These are phyloP conservation scores for Didymella sp. DNA, from an alignment of 2,329 filamentous ascomycete species.

Conservation along the genomic window DNA sequence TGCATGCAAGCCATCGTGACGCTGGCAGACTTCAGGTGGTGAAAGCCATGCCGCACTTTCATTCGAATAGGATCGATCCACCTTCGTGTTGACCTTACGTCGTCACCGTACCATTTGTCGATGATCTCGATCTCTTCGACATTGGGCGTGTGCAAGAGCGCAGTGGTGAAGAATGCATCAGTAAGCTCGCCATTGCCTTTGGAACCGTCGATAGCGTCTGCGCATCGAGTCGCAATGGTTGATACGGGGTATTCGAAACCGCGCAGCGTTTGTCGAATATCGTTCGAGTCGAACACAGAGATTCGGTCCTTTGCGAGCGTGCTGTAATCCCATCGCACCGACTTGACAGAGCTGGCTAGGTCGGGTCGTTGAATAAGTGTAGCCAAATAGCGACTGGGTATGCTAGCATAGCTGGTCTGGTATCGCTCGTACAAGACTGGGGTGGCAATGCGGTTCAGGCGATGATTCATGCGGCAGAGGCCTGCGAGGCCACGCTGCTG, in stretches of 20 bases:
- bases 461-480: slow-evolving; percentile 11
- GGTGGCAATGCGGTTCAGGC: slow-evolving; percentile 15
- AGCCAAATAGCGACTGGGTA: slow-evolving; percentile 6
- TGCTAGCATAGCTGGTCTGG: slow-evolving; percentile 6
- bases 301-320: slow-evolving; percentile 9
- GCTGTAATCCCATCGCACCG: slow-evolving; percentile 16
- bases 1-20: slow-evolving; percentile 19
- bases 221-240: slow-evolving; percentile 4
- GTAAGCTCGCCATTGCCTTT: slow-evolving; percentile 11
- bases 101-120: slow-evolving; percentile 19
- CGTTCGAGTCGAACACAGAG: slow-evolving; percentile 6
- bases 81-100: slow-evolving; percentile 7
- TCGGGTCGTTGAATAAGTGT: slow-evolving; percentile 7
- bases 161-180: slow-evolving; percentile 9
- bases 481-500: slow-evolving; percentile 8
- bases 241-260: slow-evolving; percentile 9
- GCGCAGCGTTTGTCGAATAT: slow-evolving; percentile 10
- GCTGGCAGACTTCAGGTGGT: slow-evolving; percentile 9
- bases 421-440: slow-evolving; percentile 9
- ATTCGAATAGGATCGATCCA: slow-evolving; percentile 17
- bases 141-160: slow-evolving; percentile 8
- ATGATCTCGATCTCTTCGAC: slow-evolving; percentile 8
- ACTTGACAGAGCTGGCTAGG: slow-evolving; percentile 5
- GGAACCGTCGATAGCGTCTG: not conserved
- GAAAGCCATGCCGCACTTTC: slow-evolving; percentile 8